Evolutionary conservation across 108 stramenopile species (phyloP).

Genomic region (Skeletonema potamos): DNA sequence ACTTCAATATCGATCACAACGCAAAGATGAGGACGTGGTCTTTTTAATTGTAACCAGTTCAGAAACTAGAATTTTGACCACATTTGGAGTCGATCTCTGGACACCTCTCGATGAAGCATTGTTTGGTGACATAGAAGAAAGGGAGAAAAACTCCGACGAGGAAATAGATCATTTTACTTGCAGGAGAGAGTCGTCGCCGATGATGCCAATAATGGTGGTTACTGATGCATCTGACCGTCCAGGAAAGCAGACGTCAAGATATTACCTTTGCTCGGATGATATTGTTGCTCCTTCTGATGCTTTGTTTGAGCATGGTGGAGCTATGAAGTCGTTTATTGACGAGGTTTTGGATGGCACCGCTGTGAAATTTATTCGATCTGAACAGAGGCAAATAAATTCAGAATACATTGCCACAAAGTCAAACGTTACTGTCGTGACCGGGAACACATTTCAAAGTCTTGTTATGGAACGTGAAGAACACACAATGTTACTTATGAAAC

Average conservation of each 20-base stretch:
- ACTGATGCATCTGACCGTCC: slow-evolving; percentile 48
- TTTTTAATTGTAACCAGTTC: slow-evolving; percentile 67
- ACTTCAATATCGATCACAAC: slow-evolving; percentile 25
- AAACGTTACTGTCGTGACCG: slow-evolving; percentile 46
- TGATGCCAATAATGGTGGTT: slow-evolving; percentile 55
- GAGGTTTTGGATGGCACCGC: slow-evolving; percentile 37
- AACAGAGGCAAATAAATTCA: background rate
- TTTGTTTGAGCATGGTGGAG: slow-evolving; percentile 16
- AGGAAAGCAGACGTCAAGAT: slow-evolving; percentile 24
- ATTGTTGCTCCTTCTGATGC: slow-evolving; percentile 13
- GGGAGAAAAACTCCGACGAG: background rate
- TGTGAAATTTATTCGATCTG: slow-evolving; percentile 31
- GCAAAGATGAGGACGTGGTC: slow-evolving; percentile 39
- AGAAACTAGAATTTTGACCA: slow-evolving; percentile 61
- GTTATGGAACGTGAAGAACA: slow-evolving; percentile 48
- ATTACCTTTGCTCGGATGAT: slow-evolving; percentile 52
- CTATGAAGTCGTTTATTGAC: slow-evolving; percentile 39
- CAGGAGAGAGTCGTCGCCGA: slow-evolving; percentile 2
- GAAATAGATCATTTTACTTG: slow-evolving; percentile 3
- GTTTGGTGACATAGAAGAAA: slow-evolving; percentile 6
- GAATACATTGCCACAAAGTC: background rate
- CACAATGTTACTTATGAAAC: slow-evolving; percentile 54
- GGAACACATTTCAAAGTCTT: slow-evolving; percentile 42
- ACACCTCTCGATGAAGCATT: slow-evolving; percentile 51
- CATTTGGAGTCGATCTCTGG: slow-evolving; percentile 81